Evolutionary conservation across 257 asterid genomes (phyloP), one percentile per base, ranked within the genome.

Genomic region (Euphrasia confusa): DNA sequence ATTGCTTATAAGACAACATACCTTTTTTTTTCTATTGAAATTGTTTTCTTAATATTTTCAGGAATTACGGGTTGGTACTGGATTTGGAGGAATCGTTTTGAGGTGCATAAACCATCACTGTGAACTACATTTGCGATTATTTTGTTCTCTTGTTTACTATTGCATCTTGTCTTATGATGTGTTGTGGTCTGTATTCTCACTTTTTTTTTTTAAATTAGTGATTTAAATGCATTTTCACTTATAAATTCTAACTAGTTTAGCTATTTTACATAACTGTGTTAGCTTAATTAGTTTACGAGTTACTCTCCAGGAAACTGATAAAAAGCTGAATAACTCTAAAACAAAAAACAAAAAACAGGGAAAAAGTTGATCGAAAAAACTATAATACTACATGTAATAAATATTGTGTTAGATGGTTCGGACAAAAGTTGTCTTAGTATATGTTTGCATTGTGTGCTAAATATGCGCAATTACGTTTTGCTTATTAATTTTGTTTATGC

Each of bases 1-100:
- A 54, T 63, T 14, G 11, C 28, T 42, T 68, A 13, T 13, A 12
- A 8, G 47, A 4, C 1, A 44, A 30, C 44, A 48, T 56, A 49
- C 13, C n/a, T 21, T 7, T 10, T 28, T 15, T 26, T 53, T 66
- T 55, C 26, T 67, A 14, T 66, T 64, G 52, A 67, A 67, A 44
- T 55, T 27, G 47, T 44, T 24, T 64, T n/a, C 39, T 39, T 18
- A 10, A 15, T 33, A 66, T 67, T 15, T 54, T 44, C 92, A 89
- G 97, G 97, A 89, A 79, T 70, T 92, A 79, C 93, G 96, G 8
- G 94, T 92, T 42, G 75, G 79, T 64, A 65, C 68, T 80, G 96
- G 95, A 24, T 92, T 92, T 62, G 94, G 97, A 52, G 99, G 99
- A 72, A 64, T 92, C 64, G 92, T 80, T 63, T 81, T 92, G 74